Base-by-base conservation (phyloP, 805 yeast genomes). In the Tetrapisispora iriomotensis region DNA sequence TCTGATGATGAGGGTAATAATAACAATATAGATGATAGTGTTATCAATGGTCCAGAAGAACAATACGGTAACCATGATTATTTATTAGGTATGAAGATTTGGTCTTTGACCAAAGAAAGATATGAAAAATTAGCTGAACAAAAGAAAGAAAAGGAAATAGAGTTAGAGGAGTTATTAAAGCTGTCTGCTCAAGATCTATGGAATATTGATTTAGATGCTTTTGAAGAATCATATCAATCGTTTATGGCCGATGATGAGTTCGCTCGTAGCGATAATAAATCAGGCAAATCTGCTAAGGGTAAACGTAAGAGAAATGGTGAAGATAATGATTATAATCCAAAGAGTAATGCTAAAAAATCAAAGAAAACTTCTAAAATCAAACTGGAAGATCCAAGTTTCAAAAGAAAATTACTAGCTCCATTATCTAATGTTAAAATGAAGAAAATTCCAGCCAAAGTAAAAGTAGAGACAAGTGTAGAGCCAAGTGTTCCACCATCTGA, bases 41-140 rank as follows among this genome's bases (percentile, higher is more conserved):
- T 54, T 3, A 61, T 65, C n/a, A 68, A 67, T 35, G 60, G 62
- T 13, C 67, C 60, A 59, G 72, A 54, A 36, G 80, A 77, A 19
- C 63, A 74, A 13, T 70, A 71, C 37, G 74, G 86, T 8, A 69
- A 79, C 6, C 90, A 77, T 60, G 97, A 92, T 53, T 92, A 92
- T 51, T 68, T 92, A 46, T 68, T 92, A 38, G 94, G 92, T 39
- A 83, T 92, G 95, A 75, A 87, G 26, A 79, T 92, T 47, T 86
- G 96, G 92, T 82, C 96, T 28, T 74, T 92, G 55, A 90, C 98
- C 0, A 72, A 71, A 42, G 98, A 92, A 62, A 74, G 92, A 50
- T 92, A 88, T 56, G 88, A 85, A 52, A 79, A 74, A 48, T 66
- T 92, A 47, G 65, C 87, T 51, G 70, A 71, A 39, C 94, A 88